A percentile compares a stretch with the other conserved stretches of the same genome.
Conservation (phyloP, 352 stramenopile genomes). For the Globisporangium uncinulatum region DNA sequence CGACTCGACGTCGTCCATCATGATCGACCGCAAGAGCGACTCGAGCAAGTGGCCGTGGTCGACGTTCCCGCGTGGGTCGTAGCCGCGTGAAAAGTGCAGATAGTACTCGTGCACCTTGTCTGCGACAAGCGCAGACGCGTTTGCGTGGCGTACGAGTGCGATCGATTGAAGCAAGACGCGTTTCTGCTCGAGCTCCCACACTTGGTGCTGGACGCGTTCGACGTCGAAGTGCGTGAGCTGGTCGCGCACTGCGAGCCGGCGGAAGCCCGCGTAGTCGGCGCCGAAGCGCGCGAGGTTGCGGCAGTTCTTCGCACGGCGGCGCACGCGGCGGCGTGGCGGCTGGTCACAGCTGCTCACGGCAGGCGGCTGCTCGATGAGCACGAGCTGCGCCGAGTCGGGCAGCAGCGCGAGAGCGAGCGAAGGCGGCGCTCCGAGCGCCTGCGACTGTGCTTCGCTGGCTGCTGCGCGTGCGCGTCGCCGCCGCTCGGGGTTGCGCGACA, state of each 20-base stretch:
- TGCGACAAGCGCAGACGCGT: constrained; percentile 29
- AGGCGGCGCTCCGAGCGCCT: not conserved
- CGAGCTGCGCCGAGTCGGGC: constrained; percentile 9
- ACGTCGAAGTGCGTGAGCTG: constrained; percentile 24
- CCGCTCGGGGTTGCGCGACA: constrained; percentile 13
- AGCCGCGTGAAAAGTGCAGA: constrained; percentile 34
- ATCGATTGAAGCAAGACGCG: constrained; percentile 38
- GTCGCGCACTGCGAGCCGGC: constrained; percentile 24
- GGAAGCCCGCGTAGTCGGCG: constrained; percentile 24
- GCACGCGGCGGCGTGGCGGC: constrained; percentile 6
- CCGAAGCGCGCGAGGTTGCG: constrained; percentile 27
- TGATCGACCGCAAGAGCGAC: constrained; percentile 34
- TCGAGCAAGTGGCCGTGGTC: constrained; percentile 22
- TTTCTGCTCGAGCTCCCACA: constrained; percentile 37
- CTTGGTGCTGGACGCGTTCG: constrained; percentile 26
- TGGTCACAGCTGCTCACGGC: not conserved
- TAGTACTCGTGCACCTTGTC: constrained; percentile 48
- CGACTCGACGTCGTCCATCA: constrained; percentile 46
- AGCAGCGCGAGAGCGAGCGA: constrained; percentile 9
- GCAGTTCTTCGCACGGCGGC: constrained; percentile 39
- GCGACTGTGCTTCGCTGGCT: not conserved
- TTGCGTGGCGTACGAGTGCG: constrained; percentile 34
- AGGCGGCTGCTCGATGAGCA: constrained; percentile 8
- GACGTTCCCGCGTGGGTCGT: constrained; percentile 23
- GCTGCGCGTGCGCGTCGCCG: not conserved